phyloP scores from a whole-genome alignment of 768 basidiomycete genomes.

The Auriscalpium vulgare region DNA sequence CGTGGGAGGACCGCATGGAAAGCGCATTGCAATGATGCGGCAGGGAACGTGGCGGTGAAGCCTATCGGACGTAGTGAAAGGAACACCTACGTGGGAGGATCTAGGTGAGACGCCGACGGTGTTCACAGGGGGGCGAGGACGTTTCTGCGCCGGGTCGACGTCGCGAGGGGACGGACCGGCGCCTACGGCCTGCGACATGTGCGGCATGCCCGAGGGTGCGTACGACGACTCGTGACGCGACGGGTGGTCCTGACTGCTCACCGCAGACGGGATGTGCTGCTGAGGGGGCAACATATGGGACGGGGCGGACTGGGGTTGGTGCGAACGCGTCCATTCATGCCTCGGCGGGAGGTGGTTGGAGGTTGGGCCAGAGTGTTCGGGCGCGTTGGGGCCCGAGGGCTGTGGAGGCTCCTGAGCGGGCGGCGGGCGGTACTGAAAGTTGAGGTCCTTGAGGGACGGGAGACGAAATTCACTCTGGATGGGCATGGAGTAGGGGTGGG shows the following conservation, averaged over 20 bases:
- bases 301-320: conserved; percentile 11
- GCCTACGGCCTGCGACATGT: conserved; percentile 8
- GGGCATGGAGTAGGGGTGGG: conserved; percentile 28
- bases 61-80: not conserved
- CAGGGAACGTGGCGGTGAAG: conserved; percentile 5
- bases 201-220: conserved; percentile 18
- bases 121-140: conserved; percentile 31
- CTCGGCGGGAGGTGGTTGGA: conserved; percentile 25
- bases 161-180: conserved; percentile 18
- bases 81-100: conserved; percentile 39
- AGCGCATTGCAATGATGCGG: not conserved
- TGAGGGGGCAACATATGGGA: conserved; percentile 16
- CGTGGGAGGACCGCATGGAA: not conserved
- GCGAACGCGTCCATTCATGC: conserved; percentile 23
- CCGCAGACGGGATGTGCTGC: conserved; percentile 12
- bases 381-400: conserved; percentile 21
- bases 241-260: conserved; percentile 17
- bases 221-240: conserved; percentile 37
- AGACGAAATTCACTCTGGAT: conserved; percentile 43
- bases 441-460: conserved; percentile 68
- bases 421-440: conserved; percentile 41
- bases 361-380: conserved; percentile 19
- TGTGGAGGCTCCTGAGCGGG: conserved; percentile 27
- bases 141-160: conserved; percentile 33
- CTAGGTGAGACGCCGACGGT: conserved; percentile 39